These are phyloP conservation scores for Austroboletus novae-zelandiae DNA, from an alignment of 1,284 basidiomycete species.

Conservation along the genomic window DNA sequence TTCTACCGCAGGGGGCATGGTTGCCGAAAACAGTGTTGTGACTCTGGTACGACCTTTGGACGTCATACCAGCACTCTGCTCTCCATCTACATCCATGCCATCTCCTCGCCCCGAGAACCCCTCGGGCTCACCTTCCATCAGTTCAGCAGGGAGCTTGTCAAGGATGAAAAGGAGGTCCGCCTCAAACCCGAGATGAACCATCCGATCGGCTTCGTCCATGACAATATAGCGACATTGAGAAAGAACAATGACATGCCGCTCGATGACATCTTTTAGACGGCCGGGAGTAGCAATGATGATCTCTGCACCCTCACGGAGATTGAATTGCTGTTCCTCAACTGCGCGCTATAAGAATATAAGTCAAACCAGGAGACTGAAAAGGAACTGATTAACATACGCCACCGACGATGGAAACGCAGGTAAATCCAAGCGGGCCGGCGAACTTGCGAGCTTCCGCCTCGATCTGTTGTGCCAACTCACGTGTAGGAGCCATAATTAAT, in stretches of 20 bases:
- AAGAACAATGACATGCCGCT: constrained; percentile 92
- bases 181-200: constrained; percentile 98
- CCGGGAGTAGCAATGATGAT: constrained; percentile 99
- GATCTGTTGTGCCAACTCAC: constrained; percentile 97
- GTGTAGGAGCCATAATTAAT: constrained; percentile 92
- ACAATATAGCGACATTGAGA: constrained; percentile 97
- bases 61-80: constrained; percentile 39
- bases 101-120: constrained; percentile 35
- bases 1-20: constrained; percentile 97
- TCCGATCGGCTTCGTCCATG: constrained; percentile 99
- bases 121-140: constrained; percentile 78
- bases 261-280: constrained; percentile 95
- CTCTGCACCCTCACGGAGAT: constrained; percentile 92
- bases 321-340: constrained; percentile 96
- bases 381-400: constrained; percentile 57
- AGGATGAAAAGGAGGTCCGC: constrained; percentile 92
- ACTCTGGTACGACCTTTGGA: constrained; percentile 80
- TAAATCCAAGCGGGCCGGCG: constrained; percentile 82
- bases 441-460: constrained; percentile 93
- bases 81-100: constrained; percentile 60
- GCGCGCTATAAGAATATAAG: constrained; percentile 51
- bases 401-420: constrained; percentile 96
- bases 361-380: constrained; percentile 5
- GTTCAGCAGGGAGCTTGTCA: constrained; percentile 85
- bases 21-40: constrained; percentile 94